Evolutionary conservation across 140 eudicot genomes (phyloP).

Genomic region (Oenanthe javanica): DNA sequence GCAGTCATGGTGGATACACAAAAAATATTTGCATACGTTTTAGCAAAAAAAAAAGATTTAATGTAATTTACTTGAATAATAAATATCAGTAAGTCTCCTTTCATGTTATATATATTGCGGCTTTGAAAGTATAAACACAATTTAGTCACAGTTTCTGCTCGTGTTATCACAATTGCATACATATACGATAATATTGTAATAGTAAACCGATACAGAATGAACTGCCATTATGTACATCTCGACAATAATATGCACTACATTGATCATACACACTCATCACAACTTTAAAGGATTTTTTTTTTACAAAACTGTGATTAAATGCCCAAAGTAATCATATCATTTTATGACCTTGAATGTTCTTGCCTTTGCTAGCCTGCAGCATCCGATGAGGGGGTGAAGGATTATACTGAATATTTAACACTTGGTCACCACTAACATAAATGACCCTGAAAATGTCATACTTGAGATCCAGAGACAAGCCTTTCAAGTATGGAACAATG

Average conservation of each 20-base stretch:
- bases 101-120: conserved; percentile 7
- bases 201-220: neutral
- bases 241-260: neutral
- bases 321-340: neutral
- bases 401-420: conserved; percentile 18
- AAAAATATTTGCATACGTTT: neutral
- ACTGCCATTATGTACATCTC: neutral
- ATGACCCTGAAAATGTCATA: conserved; percentile 59
- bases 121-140: neutral
- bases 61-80: too few species aligned
- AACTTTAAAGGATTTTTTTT: neutral
- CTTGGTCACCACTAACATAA: conserved; percentile 51
- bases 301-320: neutral
- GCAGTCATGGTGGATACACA: neutral
- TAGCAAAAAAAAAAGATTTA: too few species aligned
- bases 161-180: neutral
- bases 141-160: neutral
- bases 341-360: neutral
- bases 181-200: neutral
- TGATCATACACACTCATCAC: neutral
- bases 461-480: conserved; percentile 26
- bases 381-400: conserved; percentile 31
- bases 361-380: conserved; percentile 21
- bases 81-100: too few species aligned
- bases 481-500: conserved; percentile 32